Evolutionary conservation across 768 basidiomycete species (phyloP), one percentile per base, ranked within the genome.

Genomic region (Trametes cubensis): DNA sequence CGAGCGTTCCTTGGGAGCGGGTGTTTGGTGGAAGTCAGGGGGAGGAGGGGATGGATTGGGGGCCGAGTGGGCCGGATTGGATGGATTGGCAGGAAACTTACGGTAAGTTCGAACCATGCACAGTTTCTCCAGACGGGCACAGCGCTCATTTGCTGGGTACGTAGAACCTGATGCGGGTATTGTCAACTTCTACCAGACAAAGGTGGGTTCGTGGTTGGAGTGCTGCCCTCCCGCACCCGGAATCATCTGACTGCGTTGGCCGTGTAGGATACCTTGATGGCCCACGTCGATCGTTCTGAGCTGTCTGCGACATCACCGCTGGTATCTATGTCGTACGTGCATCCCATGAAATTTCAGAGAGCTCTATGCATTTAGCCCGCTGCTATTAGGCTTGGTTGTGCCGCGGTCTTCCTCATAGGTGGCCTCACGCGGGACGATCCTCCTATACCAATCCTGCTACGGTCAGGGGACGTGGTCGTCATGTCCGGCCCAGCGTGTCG

Each of bases 251-350:
- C 48, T 60, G 14, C 17, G 47, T 20, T 50, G 6, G 4, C 34
- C 20, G n/a, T 30, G 63, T 62, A 87, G 83, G 95, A 98, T 65
- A 92, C 94, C 0, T 83, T 99, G 20, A 98, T 98, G 90, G 96
- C 85, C 0, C 96, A 99, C 73, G 93, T 97, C n/a, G 96, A 99
- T 74, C 90, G 92, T 20, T 94, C 95, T 21, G 96, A 99, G 76
- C 82, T 96, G 10, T 96, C 95, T 67, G 87, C 93, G 2, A 92
- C 92, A 5, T 88, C 93, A 0, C 96, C 96, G 0, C 82, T 99
- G 0, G 92, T 98, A 6, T 97, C 94, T 0, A 87, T 99, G 52
- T 97, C 95, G 95, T 95, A 66, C 68, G 90, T 74, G 4, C 11
- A 17, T 6, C 39, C 26, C 38, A 26, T 11, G 23, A 3, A 34